These are phyloP conservation scores for Hamigera avellanea DNA, from an alignment of 495 filamentous ascomycete species.

Conservation along the genomic window DNA sequence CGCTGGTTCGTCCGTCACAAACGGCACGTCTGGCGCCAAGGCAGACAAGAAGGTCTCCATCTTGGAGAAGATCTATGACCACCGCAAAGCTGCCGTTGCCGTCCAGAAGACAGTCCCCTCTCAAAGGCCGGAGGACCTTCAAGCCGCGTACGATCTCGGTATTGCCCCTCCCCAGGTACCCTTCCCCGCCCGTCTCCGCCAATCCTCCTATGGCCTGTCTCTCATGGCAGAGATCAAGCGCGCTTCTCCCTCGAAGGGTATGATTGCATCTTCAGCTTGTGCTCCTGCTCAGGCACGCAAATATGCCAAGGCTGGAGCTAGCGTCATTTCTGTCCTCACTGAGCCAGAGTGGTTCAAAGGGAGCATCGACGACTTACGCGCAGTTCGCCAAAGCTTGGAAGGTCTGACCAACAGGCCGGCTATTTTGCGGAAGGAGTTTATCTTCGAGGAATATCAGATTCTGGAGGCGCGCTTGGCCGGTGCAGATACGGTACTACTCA, in stretches of 20 bases:
- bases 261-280: constrained; percentile 77
- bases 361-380: constrained; percentile 83
- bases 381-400: constrained; percentile 76
- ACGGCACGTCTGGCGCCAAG: constrained; percentile 13
- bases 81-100: constrained; percentile 63
- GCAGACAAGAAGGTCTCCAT: constrained; percentile 64
- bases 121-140: constrained; percentile 70
- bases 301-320: constrained; percentile 89
- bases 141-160: constrained; percentile 73
- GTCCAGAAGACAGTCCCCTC: constrained; percentile 82
- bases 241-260: constrained; percentile 90
- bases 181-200: constrained; percentile 66
- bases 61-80: constrained; percentile 81
- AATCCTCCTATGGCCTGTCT: constrained; percentile 70
- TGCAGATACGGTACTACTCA: constrained; percentile 89
- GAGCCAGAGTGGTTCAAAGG: constrained; percentile 99
- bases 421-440: constrained; percentile 88
- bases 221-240: constrained; percentile 97
- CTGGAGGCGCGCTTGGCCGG: constrained; percentile 87
- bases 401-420: constrained; percentile 87
- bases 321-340: constrained; percentile 92
- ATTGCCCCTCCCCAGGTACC: constrained; percentile 77
- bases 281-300: constrained; percentile 82
- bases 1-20: constrained; percentile 8
- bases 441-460: constrained; percentile 98